phyloP scores from a whole-genome alignment of 2,329 filamentous ascomycete genomes.

The Cordyceps farinosa region DNA sequence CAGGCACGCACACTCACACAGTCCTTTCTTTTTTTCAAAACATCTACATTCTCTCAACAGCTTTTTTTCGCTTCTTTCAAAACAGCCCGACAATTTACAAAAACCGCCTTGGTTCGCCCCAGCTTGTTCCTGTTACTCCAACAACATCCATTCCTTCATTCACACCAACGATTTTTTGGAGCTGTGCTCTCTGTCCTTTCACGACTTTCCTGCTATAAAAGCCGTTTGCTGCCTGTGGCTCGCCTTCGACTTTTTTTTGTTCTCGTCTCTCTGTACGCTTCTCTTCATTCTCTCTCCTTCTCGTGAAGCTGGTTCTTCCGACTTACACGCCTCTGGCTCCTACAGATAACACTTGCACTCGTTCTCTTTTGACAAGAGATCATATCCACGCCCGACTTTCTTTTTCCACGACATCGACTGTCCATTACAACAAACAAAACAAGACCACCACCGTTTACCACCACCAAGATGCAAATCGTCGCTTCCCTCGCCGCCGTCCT shows the following conservation, averaged over 20 bases:
- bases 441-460: conserved; percentile 15
- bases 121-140: not conserved
- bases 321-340: not conserved
- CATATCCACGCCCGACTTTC: not conserved
- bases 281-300: not conserved
- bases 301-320: conserved; percentile 3
- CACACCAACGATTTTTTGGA: conserved; percentile 7
- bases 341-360: not conserved
- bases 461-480: conserved; percentile 20
- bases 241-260: not conserved
- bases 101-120: not conserved
- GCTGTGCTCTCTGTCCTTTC: not conserved
- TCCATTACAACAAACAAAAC: not conserved
- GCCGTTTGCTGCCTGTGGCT: not conserved
- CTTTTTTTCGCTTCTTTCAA: not conserved
- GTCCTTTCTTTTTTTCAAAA: not conserved
- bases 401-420: not conserved
- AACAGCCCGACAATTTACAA: too few relatives aligned
- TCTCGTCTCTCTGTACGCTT: not conserved
- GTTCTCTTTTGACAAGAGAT: conserved; percentile 12
- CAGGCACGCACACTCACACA: conserved; percentile 1
- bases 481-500: conserved; percentile 37
- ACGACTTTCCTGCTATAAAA: not conserved
- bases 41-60: not conserved
- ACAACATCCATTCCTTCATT: not conserved